These are phyloP conservation scores for Solanum chilense DNA, from an alignment of 257 asterid species.

Conservation along the genomic window DNA sequence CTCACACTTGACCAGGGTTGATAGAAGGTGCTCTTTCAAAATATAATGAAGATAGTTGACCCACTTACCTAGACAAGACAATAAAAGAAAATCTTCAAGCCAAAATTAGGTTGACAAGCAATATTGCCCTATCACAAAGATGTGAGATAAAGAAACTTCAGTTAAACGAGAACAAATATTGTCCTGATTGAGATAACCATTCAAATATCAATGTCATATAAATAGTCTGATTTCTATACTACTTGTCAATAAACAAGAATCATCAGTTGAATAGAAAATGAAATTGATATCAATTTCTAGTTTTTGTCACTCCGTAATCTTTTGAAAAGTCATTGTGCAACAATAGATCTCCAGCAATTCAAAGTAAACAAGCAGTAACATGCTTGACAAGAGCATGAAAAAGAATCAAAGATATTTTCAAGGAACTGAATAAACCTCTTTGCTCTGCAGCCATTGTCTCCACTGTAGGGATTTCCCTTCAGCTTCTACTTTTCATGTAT, in stretches of 20 bases:
- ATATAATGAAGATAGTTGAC: neutral
- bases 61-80: neutral
- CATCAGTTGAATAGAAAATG: neutral
- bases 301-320: neutral
- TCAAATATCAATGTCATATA: neutral
- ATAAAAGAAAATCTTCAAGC: neutral
- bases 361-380: neutral
- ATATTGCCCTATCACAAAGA: neutral
- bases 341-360: neutral
- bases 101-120: neutral
- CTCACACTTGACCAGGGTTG: neutral
- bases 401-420: neutral
- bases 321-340: neutral
- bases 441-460: neutral
- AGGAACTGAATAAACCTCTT: neutral
- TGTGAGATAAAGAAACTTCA: neutral
- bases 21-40: neutral
- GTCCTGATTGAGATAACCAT: neutral
- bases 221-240: neutral
- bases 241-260: neutral
- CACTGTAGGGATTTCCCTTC: neutral
- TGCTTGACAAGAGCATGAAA: neutral
- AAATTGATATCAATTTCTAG: neutral
- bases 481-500: neutral
- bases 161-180: neutral